Evolutionary conservation across 2,329 filamentous ascomycete genomes (phyloP).

Genomic region (Penicillium verrucosum): DNA sequence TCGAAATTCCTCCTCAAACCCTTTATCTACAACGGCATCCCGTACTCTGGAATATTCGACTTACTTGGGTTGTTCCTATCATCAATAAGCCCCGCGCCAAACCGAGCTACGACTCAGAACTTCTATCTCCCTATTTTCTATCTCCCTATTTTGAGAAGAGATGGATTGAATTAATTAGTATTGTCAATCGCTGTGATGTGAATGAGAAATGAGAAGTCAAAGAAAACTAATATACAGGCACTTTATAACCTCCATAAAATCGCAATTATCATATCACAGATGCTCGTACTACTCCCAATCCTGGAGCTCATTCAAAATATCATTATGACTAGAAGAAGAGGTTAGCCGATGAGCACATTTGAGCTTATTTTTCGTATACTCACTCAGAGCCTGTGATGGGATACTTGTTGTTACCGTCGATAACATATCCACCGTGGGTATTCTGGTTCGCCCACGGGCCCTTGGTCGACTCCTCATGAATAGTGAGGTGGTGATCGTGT

Average conservation of each 20-base stretch:
- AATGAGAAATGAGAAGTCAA: neutral
- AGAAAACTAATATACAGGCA: constrained; percentile 18
- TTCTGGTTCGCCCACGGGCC: constrained; percentile 11
- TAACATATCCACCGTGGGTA: constrained; percentile 12
- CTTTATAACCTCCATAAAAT: neutral
- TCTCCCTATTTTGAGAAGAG: too few species aligned
- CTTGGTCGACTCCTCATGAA: constrained; percentile 4
- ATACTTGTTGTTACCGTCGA: neutral
- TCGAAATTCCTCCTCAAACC: too few species aligned
- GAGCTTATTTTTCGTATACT: neutral
- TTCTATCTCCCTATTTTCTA: too few species aligned
- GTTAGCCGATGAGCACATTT: neutral
- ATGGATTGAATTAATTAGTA: neutral
- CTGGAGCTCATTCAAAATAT: constrained; percentile 14
- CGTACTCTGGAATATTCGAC: too few species aligned
- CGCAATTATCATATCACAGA: neutral
- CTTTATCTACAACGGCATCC: too few species aligned
- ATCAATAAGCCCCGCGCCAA: too few species aligned
- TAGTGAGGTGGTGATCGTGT: neutral
- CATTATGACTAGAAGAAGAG: neutral
- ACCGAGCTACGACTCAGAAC: too few species aligned
- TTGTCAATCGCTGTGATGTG: neutral
- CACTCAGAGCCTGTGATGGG: constrained; percentile 9
- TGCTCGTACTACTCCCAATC: constrained; percentile 16
- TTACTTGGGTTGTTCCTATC: too few species aligned